Evolutionary conservation across 2,329 filamentous ascomycete species (phyloP).

Genomic region (Penicillium sp.): DNA sequence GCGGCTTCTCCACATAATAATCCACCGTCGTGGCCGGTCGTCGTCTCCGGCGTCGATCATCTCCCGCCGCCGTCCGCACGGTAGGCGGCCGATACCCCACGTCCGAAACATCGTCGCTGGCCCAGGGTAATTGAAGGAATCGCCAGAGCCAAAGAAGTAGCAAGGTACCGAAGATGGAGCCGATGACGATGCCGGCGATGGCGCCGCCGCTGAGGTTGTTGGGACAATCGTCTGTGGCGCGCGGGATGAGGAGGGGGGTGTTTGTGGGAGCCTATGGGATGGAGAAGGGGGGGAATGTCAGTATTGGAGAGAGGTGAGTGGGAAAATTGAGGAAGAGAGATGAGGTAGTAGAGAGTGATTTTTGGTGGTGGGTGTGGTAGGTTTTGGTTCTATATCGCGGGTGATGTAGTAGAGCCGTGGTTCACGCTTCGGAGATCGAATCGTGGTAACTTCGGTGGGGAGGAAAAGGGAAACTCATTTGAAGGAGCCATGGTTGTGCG

Average conservation of each 20-base stretch:
- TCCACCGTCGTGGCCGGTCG: constrained; percentile 22
- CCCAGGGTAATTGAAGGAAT: constrained; percentile 19
- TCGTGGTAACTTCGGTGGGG: too few relatives aligned
- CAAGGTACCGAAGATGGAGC: constrained; percentile 34
- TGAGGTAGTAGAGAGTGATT: too few relatives aligned
- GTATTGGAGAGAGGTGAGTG: not conserved
- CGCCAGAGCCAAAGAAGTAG: constrained; percentile 34
- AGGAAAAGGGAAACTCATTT: too few relatives aligned
- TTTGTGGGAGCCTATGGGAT: constrained; percentile 14
- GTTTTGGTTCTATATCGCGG: too few relatives aligned
- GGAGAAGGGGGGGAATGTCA: not conserved
- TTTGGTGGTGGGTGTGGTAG: too few relatives aligned
- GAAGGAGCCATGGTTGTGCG: too few relatives aligned
- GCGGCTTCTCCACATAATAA: constrained; percentile 30
- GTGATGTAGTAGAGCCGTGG: too few relatives aligned
- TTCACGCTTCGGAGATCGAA: too few relatives aligned
- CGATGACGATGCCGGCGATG: constrained; percentile 38
- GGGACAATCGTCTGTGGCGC: constrained; percentile 25
- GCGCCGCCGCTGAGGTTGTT: constrained; percentile 30
- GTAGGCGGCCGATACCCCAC: constrained; percentile 18
- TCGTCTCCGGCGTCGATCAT: constrained; percentile 16
- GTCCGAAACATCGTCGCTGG: constrained; percentile 19
- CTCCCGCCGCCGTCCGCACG: constrained; percentile 16
- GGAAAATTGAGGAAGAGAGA: too few relatives aligned
- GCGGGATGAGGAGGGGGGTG: constrained; percentile 13